Evolutionary conservation across 768 basidiomycete genomes (phyloP), one percentile per base, ranked within the genome.

Genomic region (Cystofilobasidium bisporidii): DNA sequence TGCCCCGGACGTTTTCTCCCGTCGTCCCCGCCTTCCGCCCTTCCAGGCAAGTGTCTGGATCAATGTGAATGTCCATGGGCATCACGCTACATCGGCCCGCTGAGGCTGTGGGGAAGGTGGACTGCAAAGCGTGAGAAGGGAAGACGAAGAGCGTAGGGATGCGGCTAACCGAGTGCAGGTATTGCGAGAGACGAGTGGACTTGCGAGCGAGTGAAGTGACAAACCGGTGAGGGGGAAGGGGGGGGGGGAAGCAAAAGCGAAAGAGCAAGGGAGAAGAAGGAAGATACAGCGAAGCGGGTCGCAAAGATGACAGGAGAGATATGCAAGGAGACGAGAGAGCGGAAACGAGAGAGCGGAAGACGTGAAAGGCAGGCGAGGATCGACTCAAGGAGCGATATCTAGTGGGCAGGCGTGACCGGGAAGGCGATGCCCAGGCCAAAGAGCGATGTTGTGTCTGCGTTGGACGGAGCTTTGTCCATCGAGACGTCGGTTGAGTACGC

Each of bases 371-470:
- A 30, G 28, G n/a, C n/a, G n/a, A 15, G 4, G 48, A 30, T 50
- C 10, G 48, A 24, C 3, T 3, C 10, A 15, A 28, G 45, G 45
- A 50, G 26, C 4, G 26, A 5, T 1, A 6, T 15, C 30, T 53
- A 56, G 53, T 30, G 5, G 53, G 28, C 53, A 10, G 11, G 26
- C 28, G 26, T 50, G 41, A 30, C 43, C 18, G 30, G 33, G 30
- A 48, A 43, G 43, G 45, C 43, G 45, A 62, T 48, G 45, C 61
- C 43, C 30, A 62, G 61, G 43, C 45, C 43, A 17, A 30, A 56
- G 9, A 56, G 53, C 11, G 53, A 8, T 22, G 53, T 43, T 18
- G 30, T 28, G 30, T 26, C 24, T 8, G 43, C 60, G 41, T 41
- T 26, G 24, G 26, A 26, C 26, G 18, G 28, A 2, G 53, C 8